phyloP scores from a whole-genome alignment of 106 monocot genomes.

The Acorus gramineus region DNA sequence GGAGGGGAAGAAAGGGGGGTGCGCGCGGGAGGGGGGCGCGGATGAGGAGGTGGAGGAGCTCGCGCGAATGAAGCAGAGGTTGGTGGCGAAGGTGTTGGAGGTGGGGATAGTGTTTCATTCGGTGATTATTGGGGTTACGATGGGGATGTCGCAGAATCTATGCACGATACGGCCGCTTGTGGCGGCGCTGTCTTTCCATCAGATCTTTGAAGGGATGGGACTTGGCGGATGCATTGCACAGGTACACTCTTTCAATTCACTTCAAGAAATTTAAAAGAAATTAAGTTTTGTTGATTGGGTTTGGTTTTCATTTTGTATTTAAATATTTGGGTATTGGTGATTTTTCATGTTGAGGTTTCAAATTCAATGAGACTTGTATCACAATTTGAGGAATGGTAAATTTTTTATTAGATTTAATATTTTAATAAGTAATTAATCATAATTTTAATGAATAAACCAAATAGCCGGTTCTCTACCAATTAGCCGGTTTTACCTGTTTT shows the following conservation, averaged over 20 bases:
- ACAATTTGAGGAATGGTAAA: too few relatives aligned
- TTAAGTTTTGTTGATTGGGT: too few relatives aligned
- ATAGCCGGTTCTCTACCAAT: too few relatives aligned
- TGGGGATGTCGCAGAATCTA: conserved; percentile 94
- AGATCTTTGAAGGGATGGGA: conserved; percentile 95
- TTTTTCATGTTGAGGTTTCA: too few relatives aligned
- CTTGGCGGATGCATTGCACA: conserved; percentile 95
- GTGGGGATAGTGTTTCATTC: conserved; percentile 95
- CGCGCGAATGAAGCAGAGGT: conserved; percentile 70
- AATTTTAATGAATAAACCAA: too few relatives aligned
- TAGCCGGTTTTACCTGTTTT: too few relatives aligned
- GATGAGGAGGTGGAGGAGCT: conserved; percentile 53
- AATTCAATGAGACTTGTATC: too few relatives aligned
- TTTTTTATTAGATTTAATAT: too few relatives aligned
- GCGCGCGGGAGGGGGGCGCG: background rate
- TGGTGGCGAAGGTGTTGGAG: conserved; percentile 92
- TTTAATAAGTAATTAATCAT: too few relatives aligned
- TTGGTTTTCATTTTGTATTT: too few relatives aligned
- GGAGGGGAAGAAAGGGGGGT: conserved; percentile 11
- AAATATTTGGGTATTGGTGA: too few relatives aligned
- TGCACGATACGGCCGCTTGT: conserved; percentile 86
- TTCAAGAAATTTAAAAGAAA: too few relatives aligned
- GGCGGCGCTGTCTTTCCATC: conserved; percentile 78
- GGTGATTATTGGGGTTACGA: conserved; percentile 83
- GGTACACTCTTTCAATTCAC: conserved; percentile 25